Evolutionary conservation across 495 filamentous ascomycete species (phyloP), one percentile per base, ranked within the genome.

Genomic region (Xylaria telfairii): DNA sequence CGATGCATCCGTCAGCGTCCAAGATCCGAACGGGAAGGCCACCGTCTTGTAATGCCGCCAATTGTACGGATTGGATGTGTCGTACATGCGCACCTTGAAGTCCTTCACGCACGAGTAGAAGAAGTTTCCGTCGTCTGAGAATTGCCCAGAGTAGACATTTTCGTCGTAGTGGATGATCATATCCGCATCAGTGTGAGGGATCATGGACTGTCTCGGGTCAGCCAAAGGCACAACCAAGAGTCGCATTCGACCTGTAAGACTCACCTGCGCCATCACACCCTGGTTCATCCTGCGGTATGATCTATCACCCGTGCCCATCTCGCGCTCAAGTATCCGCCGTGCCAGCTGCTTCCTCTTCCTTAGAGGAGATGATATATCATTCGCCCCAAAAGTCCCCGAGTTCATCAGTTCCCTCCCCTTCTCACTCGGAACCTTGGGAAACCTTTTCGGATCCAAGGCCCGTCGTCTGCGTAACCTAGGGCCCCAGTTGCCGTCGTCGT

Each of bases 1-100:
- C 6, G 90, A 91, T 34, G 96, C 95, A 82, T 99, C 96, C 13
- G 95, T 99, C 73, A 99, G 91, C 3, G 95, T 98, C 96, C 96
- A 99, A 71, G 91, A 89, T 3, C 94, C 96, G 67, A 89, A 91
- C 4, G 93, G 92, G 81, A 97, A 97, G 24, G 87, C 81, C 12
- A 95, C 93, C 0, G 92, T 95, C 81, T 98, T 98, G 82, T 98
- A 98, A 78, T 97, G 94, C 75, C 90, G 91, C 96, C 96, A 99
- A 65, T 92, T 88, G 77, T 95, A 96, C 0, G 96, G 96, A 69
- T 98, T 97, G 1, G 93, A 96, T 0, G 96, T 98, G 77, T 99
- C 96, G 78, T 98, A 99, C 92, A 99, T 94, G 26, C 95, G 91
- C 17, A 99, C 93, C 67, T 88, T 90, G 81, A 96, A 97, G 78